Percentiles rank a stretch among this genome's conserved stretches.
Conservation (phyloP, 139 green algal genomes). For the Coccomyxa sp. region DNA sequence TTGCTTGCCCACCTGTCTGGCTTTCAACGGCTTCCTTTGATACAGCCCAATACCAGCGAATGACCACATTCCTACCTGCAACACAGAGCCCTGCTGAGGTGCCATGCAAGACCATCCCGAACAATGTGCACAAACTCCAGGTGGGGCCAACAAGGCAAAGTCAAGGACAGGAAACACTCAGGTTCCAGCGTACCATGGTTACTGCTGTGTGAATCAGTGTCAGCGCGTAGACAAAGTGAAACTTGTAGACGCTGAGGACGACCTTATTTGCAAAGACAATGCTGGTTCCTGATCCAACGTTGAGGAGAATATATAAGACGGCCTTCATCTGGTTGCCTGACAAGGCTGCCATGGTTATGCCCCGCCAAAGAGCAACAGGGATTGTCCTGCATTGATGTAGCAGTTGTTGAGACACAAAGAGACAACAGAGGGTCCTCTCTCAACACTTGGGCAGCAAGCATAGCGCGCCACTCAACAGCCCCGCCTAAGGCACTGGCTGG, state of each 20-base stretch:
- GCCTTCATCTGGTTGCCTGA: constrained; percentile 35
- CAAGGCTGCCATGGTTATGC: neutral
- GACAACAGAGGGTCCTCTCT: too few relatives aligned
- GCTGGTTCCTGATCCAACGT: neutral
- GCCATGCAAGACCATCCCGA: neutral
- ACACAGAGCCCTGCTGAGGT: neutral
- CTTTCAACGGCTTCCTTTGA: neutral
- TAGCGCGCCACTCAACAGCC: neutral
- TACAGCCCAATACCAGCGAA: neutral
- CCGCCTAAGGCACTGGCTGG: neutral
- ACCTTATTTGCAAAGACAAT: constrained; percentile 92
- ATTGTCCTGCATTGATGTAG: neutral
- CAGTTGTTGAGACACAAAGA: neutral
- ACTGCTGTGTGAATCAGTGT: constrained; percentile 79
- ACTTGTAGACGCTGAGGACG: constrained; percentile 48
- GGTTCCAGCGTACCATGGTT: constrained; percentile 53
- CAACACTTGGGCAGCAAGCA: too few relatives aligned
- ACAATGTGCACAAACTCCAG: neutral
- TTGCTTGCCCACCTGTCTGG: neutral
- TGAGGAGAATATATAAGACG: neutral
- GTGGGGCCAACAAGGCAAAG: neutral
- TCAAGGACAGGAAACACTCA: too few relatives aligned
- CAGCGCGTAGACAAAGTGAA: constrained; percentile 73
- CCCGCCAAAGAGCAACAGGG: neutral
- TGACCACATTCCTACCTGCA: neutral